Base-by-base conservation (phyloP, 164 flowering plant genomes). In the Liriodendron chinense region DNA sequence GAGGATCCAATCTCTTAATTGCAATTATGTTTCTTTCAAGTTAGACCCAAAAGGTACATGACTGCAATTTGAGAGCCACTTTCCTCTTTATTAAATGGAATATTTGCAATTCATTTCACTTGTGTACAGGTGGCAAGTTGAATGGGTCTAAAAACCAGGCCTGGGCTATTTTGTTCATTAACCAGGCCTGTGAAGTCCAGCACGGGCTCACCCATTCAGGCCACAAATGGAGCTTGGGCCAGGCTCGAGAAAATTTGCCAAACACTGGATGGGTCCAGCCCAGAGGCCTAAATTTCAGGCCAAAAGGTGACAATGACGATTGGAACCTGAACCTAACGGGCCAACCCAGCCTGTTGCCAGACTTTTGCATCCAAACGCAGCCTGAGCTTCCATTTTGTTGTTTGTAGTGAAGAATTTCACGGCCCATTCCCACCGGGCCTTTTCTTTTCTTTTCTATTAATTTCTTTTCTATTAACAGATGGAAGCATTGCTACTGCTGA, bases 401-500 rank as follows among this genome's bases (percentile, higher is more conserved):
- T 63, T 63, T 13, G 10, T 28, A 26, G 16, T 3, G 49, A 67
- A 67, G 47, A 28, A 16, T 16, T 53, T 53, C 59, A 53, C 18
- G 59, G 4, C 9, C 18, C 59, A 14, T 16, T 53, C 4, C 13
- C 13, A 0, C 12, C 3, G 43, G 43, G 43, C 12, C 2, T 53
- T 53, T 53, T 53, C 13, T 53, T 13, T 53, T 16, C 59, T 53
- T 67, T 64, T 22, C n/a, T n/a, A 20, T 13, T 25, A 14, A 5
- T 26, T 28, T 28, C 26, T 14, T n/a, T 18, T 16, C 16, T 28
- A 23, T 47, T 7, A 59, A 34, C 48, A 9, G 87, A 78, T 68
- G 95, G 87, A 78, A 95, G 89, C 47, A 72, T 75, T 25, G 85
- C 69, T 67, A 85, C 92, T 71, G 89, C 94, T 75, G 88, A 90